phyloP scores from a whole-genome alignment of 495 filamentous ascomycete species.

The Halenospora varia region DNA sequence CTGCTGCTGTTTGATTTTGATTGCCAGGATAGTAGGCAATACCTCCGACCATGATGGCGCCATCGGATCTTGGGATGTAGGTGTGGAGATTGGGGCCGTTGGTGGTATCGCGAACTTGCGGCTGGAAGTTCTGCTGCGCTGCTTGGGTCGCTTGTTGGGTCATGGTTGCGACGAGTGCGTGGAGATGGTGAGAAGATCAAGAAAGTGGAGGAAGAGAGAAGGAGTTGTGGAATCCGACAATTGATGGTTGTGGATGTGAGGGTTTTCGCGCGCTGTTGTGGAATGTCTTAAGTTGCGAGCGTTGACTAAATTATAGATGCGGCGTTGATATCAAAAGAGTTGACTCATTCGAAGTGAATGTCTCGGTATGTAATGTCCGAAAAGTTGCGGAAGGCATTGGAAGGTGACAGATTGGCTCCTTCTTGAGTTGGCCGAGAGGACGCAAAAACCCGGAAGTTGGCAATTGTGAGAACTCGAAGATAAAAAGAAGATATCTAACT shows the following conservation, averaged over 20 bases:
- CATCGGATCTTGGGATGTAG: slow-evolving; percentile 42
- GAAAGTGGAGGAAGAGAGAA: background rate
- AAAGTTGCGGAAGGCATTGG: background rate
- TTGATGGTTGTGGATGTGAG: background rate
- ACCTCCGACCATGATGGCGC: slow-evolving; percentile 14
- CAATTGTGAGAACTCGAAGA: slow-evolving; percentile 7
- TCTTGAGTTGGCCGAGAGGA: background rate
- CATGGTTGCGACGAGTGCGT: too few relatives aligned
- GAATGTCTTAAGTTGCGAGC: background rate
- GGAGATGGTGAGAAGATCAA: background rate
- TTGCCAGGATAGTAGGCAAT: slow-evolving; percentile 9
- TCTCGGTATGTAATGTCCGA: background rate
- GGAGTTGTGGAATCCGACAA: background rate
- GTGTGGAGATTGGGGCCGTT: slow-evolving; percentile 38
- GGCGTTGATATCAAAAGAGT: background rate
- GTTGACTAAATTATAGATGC: background rate
- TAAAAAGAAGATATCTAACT: background rate
- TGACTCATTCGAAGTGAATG: background rate
- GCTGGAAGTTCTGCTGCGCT: slow-evolving; percentile 36
- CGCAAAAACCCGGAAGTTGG: slow-evolving; percentile 3
- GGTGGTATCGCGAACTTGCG: slow-evolving; percentile 41
- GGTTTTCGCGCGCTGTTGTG: background rate
- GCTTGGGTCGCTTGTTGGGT: too few relatives aligned
- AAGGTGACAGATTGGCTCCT: background rate
- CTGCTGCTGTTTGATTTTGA: background rate